Evolutionary conservation across 139 green algal genomes (phyloP).

Genomic region (Diplosphaera chodatii): DNA sequence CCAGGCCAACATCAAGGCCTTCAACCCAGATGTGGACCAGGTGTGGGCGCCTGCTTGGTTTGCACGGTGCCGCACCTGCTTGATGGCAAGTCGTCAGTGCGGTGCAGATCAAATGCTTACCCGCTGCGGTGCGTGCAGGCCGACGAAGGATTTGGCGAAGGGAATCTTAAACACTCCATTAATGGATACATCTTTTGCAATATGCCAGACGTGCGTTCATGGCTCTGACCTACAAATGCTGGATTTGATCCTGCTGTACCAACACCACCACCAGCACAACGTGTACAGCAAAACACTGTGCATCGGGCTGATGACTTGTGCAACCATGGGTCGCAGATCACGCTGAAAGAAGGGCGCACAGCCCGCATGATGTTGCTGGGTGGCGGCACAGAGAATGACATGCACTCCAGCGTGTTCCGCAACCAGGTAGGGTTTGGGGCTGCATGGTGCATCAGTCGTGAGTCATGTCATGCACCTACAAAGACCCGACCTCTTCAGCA

Average conservation of each 20-base stretch:
- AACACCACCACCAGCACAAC: too few relatives aligned
- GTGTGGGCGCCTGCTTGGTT: too few relatives aligned
- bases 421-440: not conserved
- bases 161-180: conserved; percentile 40
- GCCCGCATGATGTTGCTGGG: conserved; percentile 32
- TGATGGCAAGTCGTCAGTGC: too few relatives aligned
- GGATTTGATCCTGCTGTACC: too few relatives aligned
- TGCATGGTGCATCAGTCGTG: not conserved
- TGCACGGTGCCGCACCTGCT: too few relatives aligned
- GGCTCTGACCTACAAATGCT: not conserved
- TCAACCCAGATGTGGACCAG: conserved; percentile 7
- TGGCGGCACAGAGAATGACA: conserved; percentile 41
- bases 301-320: not conserved
- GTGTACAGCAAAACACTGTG: too few relatives aligned
- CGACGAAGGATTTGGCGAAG: conserved; percentile 14
- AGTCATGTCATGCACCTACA: not conserved
- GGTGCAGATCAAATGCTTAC: too few relatives aligned
- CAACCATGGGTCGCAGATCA: not conserved
- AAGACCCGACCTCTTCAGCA: not conserved
- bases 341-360: not conserved
- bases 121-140: conserved; percentile 1
- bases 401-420: conserved; percentile 42
- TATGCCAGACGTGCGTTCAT: conserved; percentile 15
- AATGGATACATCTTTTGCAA: conserved; percentile 55
- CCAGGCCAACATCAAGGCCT: not conserved